Percentiles rank a stretch among this genome's conserved stretches.
Conservation (phyloP, 2,329 filamentous ascomycete species). For the Talaromyces sp. region DNA sequence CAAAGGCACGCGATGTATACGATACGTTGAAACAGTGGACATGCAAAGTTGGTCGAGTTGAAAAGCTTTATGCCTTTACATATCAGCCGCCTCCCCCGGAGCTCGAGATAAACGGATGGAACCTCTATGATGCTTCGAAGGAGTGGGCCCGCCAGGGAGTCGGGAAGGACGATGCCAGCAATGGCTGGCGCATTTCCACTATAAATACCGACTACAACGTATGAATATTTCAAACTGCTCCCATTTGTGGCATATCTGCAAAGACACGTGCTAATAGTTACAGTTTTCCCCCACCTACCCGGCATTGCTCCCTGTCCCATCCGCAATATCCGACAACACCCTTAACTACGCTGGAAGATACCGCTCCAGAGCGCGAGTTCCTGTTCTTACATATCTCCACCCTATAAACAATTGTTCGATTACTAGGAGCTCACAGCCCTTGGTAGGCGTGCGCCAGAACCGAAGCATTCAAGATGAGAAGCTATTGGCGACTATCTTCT, state of each 20-base stretch:
- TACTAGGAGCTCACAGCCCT: constrained; percentile 86
- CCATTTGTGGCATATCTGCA: neutral
- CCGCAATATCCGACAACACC: constrained; percentile 90
- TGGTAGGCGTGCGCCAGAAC: constrained; percentile 79
- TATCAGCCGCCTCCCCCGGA: constrained; percentile 73
- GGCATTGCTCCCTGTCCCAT: constrained; percentile 74
- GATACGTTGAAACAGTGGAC: constrained; percentile 78
- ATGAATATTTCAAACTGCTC: constrained; percentile 19
- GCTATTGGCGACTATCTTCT: constrained; percentile 86
- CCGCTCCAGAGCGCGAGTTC: constrained; percentile 82
- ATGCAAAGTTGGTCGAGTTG: constrained; percentile 74
- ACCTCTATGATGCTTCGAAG: constrained; percentile 74
- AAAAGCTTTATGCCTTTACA: constrained; percentile 85
- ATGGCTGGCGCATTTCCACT: constrained; percentile 81
- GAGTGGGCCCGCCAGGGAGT: constrained; percentile 88
- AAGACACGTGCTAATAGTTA: neutral
- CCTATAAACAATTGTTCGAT: constrained; percentile 96
- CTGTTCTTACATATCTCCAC: constrained; percentile 88
- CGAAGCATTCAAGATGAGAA: constrained; percentile 95
- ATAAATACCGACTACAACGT: constrained; percentile 83
- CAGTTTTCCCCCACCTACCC: constrained; percentile 91
- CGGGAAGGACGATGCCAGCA: constrained; percentile 69
- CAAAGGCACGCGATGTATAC: constrained; percentile 74
- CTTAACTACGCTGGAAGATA: constrained; percentile 89
- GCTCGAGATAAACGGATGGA: constrained; percentile 71